These are phyloP conservation scores for Penicillium aurantiogriseum DNA, from an alignment of 2,329 filamentous ascomycete species.

Conservation along the genomic window DNA sequence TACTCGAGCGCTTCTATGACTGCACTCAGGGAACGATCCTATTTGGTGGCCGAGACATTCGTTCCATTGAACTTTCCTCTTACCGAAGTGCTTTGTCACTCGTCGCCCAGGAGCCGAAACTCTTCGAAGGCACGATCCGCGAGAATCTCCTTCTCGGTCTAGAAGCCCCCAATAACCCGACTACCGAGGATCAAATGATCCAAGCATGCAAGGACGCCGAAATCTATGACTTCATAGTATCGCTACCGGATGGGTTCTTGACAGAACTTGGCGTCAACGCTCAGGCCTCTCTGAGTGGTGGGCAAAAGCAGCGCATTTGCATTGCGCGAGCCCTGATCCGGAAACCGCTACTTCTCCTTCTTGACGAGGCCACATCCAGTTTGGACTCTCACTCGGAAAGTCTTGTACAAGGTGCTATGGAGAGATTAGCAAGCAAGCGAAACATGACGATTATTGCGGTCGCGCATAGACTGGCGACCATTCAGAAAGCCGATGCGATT, in stretches of 20 bases:
- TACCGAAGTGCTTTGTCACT: conserved; percentile 37
- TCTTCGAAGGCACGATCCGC: conserved; percentile 48
- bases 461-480: conserved; percentile 4
- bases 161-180: conserved; percentile 23
- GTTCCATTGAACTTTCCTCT: conserved; percentile 25
- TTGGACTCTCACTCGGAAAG: conserved; percentile 67
- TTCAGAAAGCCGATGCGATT: conserved; percentile 7
- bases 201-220: conserved; percentile 53
- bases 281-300: conserved; percentile 50
- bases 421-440: conserved; percentile 56
- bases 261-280: conserved; percentile 53
- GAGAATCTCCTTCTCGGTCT: conserved; percentile 52
- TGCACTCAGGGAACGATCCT: conserved; percentile 41
- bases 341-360: conserved; percentile 52
- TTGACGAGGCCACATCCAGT: conserved; percentile 60
- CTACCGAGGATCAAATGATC: conserved; percentile 43
- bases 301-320: conserved; percentile 57
- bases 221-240: conserved; percentile 54
- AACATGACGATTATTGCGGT: conserved; percentile 65
- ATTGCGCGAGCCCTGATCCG: conserved; percentile 57
- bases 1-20: conserved; percentile 41
- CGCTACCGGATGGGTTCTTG: conserved; percentile 51
- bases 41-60: conserved; percentile 34
- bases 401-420: conserved; percentile 67
- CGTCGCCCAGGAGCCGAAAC: conserved; percentile 45